Conservation (phyloP, 805 yeast species). For the Scheffersomyces ergatensis region DNA sequence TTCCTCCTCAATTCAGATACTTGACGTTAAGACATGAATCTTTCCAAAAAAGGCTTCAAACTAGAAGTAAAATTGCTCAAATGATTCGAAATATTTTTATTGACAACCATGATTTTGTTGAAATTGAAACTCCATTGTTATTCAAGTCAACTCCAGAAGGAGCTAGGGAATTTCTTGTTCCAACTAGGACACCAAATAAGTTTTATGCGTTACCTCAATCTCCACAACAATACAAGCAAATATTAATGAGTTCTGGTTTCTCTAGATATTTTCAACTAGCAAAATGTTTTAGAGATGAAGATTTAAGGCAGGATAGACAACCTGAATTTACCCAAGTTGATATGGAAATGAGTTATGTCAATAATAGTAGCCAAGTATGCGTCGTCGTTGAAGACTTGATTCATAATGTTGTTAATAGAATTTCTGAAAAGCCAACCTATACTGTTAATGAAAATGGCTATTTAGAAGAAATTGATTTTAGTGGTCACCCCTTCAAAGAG, state of each 20-base stretch:
- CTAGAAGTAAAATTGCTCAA: slow-evolving; percentile 55
- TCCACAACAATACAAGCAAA: slow-evolving; percentile 96
- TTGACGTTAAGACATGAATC: slow-evolving; percentile 67
- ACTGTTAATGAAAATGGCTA: slow-evolving; percentile 27
- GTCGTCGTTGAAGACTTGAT: slow-evolving; percentile 59
- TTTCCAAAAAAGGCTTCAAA: slow-evolving; percentile 54
- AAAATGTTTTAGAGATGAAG: slow-evolving; percentile 94
- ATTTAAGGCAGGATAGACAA: slow-evolving; percentile 89
- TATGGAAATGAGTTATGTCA: slow-evolving; percentile 85
- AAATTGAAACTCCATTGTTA: slow-evolving; percentile 87
- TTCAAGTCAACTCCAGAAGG: slow-evolving; percentile 98
- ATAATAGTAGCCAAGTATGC: slow-evolving; percentile 62
- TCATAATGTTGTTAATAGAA: slow-evolving; percentile 50
- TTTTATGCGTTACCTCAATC: slow-evolving; percentile 95
- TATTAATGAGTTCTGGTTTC: slow-evolving; percentile 92
- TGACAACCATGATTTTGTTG: slow-evolving; percentile 53
- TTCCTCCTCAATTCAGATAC: slow-evolving; percentile 80
- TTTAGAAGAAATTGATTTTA: slow-evolving; percentile 20
- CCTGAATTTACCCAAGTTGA: slow-evolving; percentile 99
- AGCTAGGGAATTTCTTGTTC: slow-evolving; percentile 92
- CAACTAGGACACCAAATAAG: slow-evolving; percentile 61
- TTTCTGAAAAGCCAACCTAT: slow-evolving; percentile 39
- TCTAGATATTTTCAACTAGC: slow-evolving; percentile 87
- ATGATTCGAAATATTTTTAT: slow-evolving; percentile 41
- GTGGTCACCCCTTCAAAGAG: slow-evolving; percentile 10